phyloP scores from a whole-genome alignment of 495 filamentous ascomycete genomes.

The Neurospora discreta region DNA sequence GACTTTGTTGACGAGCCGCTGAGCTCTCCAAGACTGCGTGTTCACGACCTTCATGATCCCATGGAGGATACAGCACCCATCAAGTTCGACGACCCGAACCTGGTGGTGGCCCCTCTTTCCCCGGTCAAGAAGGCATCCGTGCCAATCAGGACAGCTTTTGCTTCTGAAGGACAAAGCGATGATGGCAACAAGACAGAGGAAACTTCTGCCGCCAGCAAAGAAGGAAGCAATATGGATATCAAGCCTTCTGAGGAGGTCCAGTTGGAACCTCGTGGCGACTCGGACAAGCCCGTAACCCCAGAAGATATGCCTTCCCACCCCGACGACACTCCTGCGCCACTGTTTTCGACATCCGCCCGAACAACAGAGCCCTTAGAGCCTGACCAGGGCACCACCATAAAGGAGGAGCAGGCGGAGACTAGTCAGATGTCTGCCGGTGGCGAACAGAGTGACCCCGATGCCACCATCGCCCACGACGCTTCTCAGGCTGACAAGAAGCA shows the following conservation, averaged over 20 bases:
- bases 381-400: background rate
- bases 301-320: slow-evolving; percentile 39
- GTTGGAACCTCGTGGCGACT: background rate
- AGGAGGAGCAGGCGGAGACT: slow-evolving; percentile 1
- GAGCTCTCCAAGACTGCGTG: slow-evolving; percentile 43
- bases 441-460: slow-evolving; percentile 6
- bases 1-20: slow-evolving; percentile 64
- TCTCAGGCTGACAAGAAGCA: slow-evolving; percentile 1
- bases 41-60: slow-evolving; percentile 19
- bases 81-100: slow-evolving; percentile 31
- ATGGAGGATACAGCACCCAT: background rate
- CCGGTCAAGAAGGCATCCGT: slow-evolving; percentile 28
- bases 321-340: slow-evolving; percentile 57
- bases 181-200: background rate
- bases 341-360: slow-evolving; percentile 35
- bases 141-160: background rate
- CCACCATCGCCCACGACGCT: slow-evolving; percentile 5
- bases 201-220: background rate
- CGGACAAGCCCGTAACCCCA: background rate
- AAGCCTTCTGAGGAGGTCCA: background rate
- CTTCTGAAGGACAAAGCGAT: background rate
- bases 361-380: background rate
- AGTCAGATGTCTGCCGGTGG: slow-evolving; percentile 11
- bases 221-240: background rate
- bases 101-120: slow-evolving; percentile 40